Evolutionary conservation across 2,329 filamentous ascomycete genomes (phyloP), one percentile per base, ranked within the genome.

Genomic region (Arthroderma sp.): DNA sequence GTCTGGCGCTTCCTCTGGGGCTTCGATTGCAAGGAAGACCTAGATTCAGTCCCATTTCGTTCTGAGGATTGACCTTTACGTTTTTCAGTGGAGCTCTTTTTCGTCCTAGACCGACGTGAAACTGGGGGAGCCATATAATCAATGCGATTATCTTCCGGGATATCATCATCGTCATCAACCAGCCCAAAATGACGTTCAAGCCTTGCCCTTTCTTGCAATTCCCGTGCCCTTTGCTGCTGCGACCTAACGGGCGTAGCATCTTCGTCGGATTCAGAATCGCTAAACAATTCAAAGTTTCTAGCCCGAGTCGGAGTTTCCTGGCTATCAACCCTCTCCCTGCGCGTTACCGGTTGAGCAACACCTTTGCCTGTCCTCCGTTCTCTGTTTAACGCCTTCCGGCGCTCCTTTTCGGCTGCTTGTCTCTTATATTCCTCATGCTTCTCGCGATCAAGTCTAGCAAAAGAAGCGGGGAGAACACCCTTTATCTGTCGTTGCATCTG

Each of bases 391-490:
- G 11, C 70, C 15, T 52, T 58, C 35, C 51, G 23, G 19, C 43
- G 59, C 41, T 56, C 47, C 33, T 54, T 61, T 52, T 59, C 55
- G 1, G 57, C 52, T 11, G 33, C 28, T 43, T 55, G 49, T 55
- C 54, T 63, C 51, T 64, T 67, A 47, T 55, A 38, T 37, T 51
- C 28, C n/a, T 60, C 37, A n/a, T 68, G 68, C 37, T 66, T 66
- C 58, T 70, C 68, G 52, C 68, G 66, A 61, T 76, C 68, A 52
- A 77, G 65, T 55, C 72, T 68, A 23, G 74, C 60, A 72, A 73
- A 77, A 23, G 76, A 78, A 4, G 76, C 76, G 17, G 76, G 76
- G 23, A 78, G 66, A 23, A 78, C 76, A 25, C 76, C 76, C 59
- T 73, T 73, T 11, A 76, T 77, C 54, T 63, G 71, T 28, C 73